Evolutionary conservation across 78 protist species (phyloP).

Genomic region (Planoprotostelium fungivorum): DNA sequence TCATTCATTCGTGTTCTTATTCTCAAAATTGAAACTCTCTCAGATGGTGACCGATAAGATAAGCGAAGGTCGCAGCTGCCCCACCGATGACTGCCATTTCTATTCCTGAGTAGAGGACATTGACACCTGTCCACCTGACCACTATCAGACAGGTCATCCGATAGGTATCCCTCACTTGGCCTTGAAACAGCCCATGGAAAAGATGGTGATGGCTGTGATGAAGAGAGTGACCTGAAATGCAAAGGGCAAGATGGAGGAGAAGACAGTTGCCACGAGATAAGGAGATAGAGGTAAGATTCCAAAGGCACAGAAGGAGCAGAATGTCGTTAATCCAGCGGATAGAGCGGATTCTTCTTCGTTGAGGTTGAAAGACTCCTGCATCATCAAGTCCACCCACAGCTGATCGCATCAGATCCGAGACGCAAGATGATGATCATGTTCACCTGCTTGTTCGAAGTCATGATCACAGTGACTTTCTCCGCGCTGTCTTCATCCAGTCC

Average conservation of each 20-base stretch:
- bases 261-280: neutral
- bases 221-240: neutral
- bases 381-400: neutral
- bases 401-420: neutral
- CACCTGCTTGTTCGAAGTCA: conserved; percentile 1
- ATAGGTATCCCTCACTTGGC: neutral
- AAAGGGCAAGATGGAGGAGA: neutral
- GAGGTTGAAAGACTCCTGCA: conserved; percentile 11
- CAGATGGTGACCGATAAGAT: neutral
- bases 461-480: neutral
- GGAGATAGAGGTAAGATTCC: neutral
- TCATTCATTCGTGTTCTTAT: no score
- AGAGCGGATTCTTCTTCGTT: conserved; percentile 1
- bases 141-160: neutral
- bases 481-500: conserved; percentile 18
- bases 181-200: neutral
- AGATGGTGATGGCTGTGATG: neutral
- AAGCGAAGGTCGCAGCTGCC: neutral
- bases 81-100: neutral
- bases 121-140: neutral
- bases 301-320: neutral
- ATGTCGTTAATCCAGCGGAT: neutral
- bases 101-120: neutral
- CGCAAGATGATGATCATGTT: neutral
- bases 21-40: neutral